phyloP scores from a whole-genome alignment of 805 yeast species.

The Candida silvatica region DNA sequence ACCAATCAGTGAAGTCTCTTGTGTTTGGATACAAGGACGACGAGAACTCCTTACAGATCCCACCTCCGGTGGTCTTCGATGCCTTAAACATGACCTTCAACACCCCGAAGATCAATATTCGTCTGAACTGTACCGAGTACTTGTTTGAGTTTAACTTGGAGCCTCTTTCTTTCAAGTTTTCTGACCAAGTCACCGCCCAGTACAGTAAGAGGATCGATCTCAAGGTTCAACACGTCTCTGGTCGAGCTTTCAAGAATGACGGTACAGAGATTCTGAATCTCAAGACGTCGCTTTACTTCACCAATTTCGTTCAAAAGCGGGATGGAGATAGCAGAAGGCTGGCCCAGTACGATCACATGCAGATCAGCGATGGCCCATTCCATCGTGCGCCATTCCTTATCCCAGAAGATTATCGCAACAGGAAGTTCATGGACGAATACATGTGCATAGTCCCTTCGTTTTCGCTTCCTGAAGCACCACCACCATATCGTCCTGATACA shows the following conservation, averaged over 20 bases:
- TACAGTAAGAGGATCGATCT: constrained; percentile 50
- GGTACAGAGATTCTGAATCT: constrained; percentile 29
- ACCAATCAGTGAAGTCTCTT: constrained; percentile 35
- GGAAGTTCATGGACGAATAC: constrained; percentile 36
- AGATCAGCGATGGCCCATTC: constrained; percentile 72
- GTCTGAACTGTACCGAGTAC: constrained; percentile 28
- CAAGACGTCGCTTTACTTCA: constrained; percentile 48
- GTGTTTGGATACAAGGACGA: constrained; percentile 59
- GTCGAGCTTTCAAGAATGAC: constrained; percentile 14
- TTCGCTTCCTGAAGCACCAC: constrained; percentile 53
- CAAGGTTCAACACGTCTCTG: constrained; percentile 36
- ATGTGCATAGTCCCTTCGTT: constrained; percentile 52
- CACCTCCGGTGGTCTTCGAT: constrained; percentile 53
- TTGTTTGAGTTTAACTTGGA: constrained; percentile 16
- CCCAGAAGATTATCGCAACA: constrained; percentile 37
- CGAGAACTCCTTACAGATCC: constrained; percentile 64
- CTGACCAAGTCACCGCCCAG: constrained; percentile 63
- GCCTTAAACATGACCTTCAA: constrained; percentile 55
- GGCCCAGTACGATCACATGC: constrained; percentile 58
- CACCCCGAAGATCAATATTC: constrained; percentile 38
- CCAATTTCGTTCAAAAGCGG: constrained; percentile 50
- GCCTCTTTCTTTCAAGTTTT: constrained; percentile 32
- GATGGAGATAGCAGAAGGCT: constrained; percentile 36
- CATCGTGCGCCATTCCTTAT: constrained; percentile 73
- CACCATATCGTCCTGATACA: constrained; percentile 47